phyloP scores from a whole-genome alignment of 2,329 filamentous ascomycete species.

The Balansia obtecta region DNA sequence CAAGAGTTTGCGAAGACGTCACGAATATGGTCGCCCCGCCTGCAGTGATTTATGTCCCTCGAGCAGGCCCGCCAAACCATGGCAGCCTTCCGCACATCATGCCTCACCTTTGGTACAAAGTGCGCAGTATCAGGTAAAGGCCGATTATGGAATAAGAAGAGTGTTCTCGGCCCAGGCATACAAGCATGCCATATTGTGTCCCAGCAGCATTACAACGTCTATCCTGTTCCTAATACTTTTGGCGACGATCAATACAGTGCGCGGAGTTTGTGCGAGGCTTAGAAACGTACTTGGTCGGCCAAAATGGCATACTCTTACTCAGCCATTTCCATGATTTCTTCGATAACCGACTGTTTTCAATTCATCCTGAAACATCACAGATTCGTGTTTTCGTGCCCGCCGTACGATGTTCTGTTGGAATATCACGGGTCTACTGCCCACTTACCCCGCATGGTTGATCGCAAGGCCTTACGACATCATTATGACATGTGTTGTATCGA shows the following conservation, averaged over 20 bases:
- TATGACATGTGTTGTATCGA: neutral
- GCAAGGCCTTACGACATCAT: neutral
- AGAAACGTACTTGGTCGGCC: conserved; percentile 2
- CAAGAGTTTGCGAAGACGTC: neutral
- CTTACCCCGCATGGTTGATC: neutral
- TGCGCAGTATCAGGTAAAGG: conserved; percentile 3
- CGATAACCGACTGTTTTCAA: neutral
- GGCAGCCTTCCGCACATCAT: neutral
- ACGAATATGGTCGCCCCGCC: neutral
- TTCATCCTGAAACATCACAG: neutral
- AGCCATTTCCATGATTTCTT: neutral
- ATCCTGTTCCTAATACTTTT: neutral
- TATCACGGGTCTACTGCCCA: neutral
- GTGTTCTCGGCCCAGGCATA: neutral
- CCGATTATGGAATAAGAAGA: conserved; percentile 1
- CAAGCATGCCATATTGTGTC: conserved; percentile 5
- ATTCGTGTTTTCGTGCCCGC: neutral
- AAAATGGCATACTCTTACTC: neutral
- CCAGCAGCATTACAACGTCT: conserved; percentile 4
- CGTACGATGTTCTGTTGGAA: neutral
- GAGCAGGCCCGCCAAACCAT: conserved; percentile 1
- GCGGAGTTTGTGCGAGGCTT: conserved; percentile 1
- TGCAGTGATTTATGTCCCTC: neutral
- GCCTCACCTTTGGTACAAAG: neutral
- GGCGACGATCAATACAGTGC: neutral